Evolutionary conservation across 2,329 filamentous ascomycete genomes (phyloP).

Genomic region (Aureobasidium sp.): DNA sequence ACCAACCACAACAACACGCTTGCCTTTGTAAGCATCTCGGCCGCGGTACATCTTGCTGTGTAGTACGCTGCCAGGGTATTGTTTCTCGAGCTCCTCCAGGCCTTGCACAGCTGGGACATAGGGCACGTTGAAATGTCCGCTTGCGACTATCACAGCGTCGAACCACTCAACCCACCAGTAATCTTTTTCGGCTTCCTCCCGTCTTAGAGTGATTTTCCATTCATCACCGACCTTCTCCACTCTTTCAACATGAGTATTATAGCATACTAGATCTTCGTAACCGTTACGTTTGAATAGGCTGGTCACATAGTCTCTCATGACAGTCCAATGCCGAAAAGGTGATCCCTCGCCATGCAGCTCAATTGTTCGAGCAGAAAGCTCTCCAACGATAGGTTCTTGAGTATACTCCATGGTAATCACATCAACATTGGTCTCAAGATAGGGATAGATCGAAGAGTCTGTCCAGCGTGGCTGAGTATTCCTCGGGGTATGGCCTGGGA

Average conservation of each 20-base stretch:
- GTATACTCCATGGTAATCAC: constrained; percentile 54
- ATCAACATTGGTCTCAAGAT: constrained; percentile 60
- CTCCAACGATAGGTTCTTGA: constrained; percentile 46
- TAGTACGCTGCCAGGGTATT: constrained; percentile 43
- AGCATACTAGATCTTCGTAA: constrained; percentile 47
- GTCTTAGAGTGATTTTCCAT: constrained; percentile 19
- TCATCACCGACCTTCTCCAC: constrained; percentile 39
- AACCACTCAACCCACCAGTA: constrained; percentile 42
- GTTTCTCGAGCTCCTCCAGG: constrained; percentile 41
- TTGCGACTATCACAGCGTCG: constrained; percentile 55
- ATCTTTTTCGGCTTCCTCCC: constrained; percentile 46
- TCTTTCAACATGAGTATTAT: constrained; percentile 55
- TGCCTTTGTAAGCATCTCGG: constrained; percentile 38
- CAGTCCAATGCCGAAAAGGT: constrained; percentile 55
- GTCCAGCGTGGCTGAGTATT: constrained; percentile 43
- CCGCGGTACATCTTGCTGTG: constrained; percentile 51
- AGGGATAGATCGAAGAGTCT: constrained; percentile 55
- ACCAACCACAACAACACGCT: constrained; percentile 54
- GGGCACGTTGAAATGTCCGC: constrained; percentile 54
- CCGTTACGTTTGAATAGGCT: constrained; percentile 45
- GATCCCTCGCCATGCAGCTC: constrained; percentile 49
- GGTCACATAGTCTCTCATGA: constrained; percentile 50
- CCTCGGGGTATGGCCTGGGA: constrained; percentile 43
- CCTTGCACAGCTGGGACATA: constrained; percentile 48
- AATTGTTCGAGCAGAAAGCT: constrained; percentile 36